Base-by-base conservation (phyloP, 2,329 filamentous ascomycete species). In the Plenodomus biglobosus region DNA sequence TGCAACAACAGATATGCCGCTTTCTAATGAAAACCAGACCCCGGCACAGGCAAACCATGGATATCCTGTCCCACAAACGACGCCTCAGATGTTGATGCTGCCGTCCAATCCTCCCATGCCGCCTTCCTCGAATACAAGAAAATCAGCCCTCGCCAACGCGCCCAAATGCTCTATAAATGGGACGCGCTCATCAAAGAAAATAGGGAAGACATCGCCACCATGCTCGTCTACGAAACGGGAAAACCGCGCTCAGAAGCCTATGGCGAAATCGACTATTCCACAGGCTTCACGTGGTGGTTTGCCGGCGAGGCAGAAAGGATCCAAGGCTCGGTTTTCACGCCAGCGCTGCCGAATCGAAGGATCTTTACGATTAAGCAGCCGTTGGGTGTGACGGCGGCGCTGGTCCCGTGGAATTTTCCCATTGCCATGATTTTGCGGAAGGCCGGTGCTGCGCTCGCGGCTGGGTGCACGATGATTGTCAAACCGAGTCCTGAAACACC, bases 301-400 rank as follows among this genome's bases (percentile, higher is more conserved):
- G 76, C 78, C 7, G 82, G 82, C 2, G 82, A 85, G 59, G 82
- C 81, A 62, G 75, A 85, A 68, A 75, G 83, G 27, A 78, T 85
- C n/a, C 77, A 80, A 20, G 87, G 87, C 15, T 79, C 79, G 0
- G 78, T 86, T 3, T 80, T 82, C 38, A 76, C 78, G 0, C 79
- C 85, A 0, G 75, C 86, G 0, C 73, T 81, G 0, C 82, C 87
- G 0, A 82, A 83, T 24, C 76, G 87, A 5, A 78, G 87, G 11
- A 78, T 85, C 2, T 81, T 92, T 52, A 87, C 85, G 0, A 80
- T 91, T 58, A 92, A 92, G 74, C 86, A 89, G 69, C 86, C 86
- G 0, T 79, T 88, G 49, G 86, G 86, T 46, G 85, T 88, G 10
- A 78, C 81, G 0, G 85, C 80, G 0, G 86, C 85, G 0, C 72